Percentiles rank a stretch among this genome's conserved stretches.
Conservation (phyloP, 2,329 filamentous ascomycete genomes). For the Helotiales sp. region DNA sequence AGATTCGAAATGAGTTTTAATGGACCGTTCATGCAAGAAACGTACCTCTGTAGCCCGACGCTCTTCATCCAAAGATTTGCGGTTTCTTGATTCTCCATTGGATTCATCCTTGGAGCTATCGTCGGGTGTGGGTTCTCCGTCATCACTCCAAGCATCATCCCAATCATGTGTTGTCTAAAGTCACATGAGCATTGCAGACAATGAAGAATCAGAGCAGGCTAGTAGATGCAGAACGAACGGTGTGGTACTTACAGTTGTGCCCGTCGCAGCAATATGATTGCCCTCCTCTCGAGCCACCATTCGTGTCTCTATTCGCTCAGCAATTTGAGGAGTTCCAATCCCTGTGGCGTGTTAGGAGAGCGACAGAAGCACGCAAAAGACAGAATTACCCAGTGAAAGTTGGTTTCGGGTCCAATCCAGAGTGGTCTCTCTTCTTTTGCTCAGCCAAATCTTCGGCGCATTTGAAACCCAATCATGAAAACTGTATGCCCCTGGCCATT, state of each 20-base stretch:
- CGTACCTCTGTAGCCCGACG: conserved; percentile 22
- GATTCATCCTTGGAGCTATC: conserved; percentile 26
- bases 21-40: not conserved
- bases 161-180: conserved; percentile 59
- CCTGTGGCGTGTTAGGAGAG: conserved; percentile 49
- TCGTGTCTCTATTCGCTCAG: conserved; percentile 86
- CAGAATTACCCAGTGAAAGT: conserved; percentile 53
- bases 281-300: conserved; percentile 72
- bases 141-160: conserved; percentile 77
- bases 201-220: no score
- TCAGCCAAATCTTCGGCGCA: conserved; percentile 83
- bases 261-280: conserved; percentile 64
- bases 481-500: conserved; percentile 66
- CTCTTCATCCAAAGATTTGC: conserved; percentile 36
- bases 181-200: not conserved
- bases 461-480: conserved; percentile 81
- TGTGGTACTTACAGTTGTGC: conserved; percentile 42
- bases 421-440: conserved; percentile 78
- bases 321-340: conserved; percentile 68
- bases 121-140: conserved; percentile 48
- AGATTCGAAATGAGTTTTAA: not conserved
- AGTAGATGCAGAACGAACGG: no score
- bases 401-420: conserved; percentile 75
- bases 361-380: not conserved
- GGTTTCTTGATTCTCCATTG: conserved; percentile 22